Conservation (phyloP, 75 land plant genomes). For the Ceratopteris richardii region DNA sequence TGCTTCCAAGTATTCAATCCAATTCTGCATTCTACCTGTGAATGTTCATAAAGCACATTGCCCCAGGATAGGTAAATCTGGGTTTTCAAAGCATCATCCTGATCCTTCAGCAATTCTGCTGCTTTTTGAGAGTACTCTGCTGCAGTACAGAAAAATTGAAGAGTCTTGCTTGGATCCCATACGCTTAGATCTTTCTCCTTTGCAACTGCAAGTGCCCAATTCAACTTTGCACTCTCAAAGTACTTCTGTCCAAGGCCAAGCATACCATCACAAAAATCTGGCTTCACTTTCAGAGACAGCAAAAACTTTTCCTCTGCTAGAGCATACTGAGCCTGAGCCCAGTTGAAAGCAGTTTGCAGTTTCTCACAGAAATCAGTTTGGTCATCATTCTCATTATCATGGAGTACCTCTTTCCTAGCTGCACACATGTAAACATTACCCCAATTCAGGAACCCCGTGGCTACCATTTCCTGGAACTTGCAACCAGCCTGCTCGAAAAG, state of each 20-base stretch:
- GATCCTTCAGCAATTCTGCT: conserved; percentile 67
- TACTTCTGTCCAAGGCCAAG: conserved; percentile 75
- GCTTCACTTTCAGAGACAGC: conserved; percentile 53
- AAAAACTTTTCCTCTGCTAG: conserved; percentile 58
- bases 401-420: conserved; percentile 65
- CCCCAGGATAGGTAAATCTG: conserved; percentile 69
- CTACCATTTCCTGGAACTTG: conserved; percentile 81
- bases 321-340: conserved; percentile 60
- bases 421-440: conserved; percentile 92
- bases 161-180: conserved; percentile 59
- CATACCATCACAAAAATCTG: conserved; percentile 75
- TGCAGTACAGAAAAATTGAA: conserved; percentile 62
- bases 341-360: conserved; percentile 58
- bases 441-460: conserved; percentile 77
- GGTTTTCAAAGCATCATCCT: conserved; percentile 43
- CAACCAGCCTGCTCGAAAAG: conserved; percentile 66
- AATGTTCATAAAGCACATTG: conserved; percentile 61
- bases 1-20: conserved; percentile 53
- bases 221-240: conserved; percentile 76
- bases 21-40: conserved; percentile 56
- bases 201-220: conserved; percentile 66
- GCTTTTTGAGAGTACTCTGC: conserved; percentile 66
- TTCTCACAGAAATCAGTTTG: conserved; percentile 25
- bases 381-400: conserved; percentile 47
- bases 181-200: conserved; percentile 47